Percentiles rank a stretch among this genome's conserved stretches.
Conservation (phyloP, 306 rosid species). For the Spatholobus suberectus region DNA sequence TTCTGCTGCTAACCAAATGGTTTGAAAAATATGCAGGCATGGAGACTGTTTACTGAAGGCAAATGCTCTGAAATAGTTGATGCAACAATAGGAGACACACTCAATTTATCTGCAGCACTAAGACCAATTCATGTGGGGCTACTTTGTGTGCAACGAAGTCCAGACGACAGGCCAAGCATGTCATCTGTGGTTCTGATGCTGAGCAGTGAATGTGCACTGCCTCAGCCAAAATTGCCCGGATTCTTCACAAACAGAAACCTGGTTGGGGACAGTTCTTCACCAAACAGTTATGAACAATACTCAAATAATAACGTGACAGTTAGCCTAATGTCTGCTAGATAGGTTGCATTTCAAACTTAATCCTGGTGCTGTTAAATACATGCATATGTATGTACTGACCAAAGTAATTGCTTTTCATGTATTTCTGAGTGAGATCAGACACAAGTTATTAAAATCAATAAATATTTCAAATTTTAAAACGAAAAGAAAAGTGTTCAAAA, state of each 20-base stretch:
- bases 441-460: not conserved
- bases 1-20: not conserved
- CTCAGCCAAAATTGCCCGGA: conserved; percentile 55
- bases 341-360: not conserved
- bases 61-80: conserved; percentile 45
- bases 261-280: not conserved
- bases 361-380: not conserved
- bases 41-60: conserved; percentile 19
- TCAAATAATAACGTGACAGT: not conserved
- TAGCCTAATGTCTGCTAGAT: not conserved
- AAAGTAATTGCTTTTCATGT: not conserved
- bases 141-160: conserved; percentile 18
- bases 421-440: not conserved
- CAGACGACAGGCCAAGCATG: conserved; percentile 31
- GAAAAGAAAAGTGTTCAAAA: too few relatives aligned
- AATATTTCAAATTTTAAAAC: not conserved
- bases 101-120: not conserved
- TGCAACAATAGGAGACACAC: not conserved
- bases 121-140: conserved; percentile 33
- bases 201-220: conserved; percentile 33
- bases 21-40: conserved; percentile 16
- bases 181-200: conserved; percentile 22
- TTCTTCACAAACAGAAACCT: conserved; percentile 19
- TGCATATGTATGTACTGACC: not conserved
- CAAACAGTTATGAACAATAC: not conserved